Evolutionary conservation across 2,329 filamentous ascomycete genomes (phyloP), one percentile per base, ranked within the genome.

Genomic region (Beauveria varroae): DNA sequence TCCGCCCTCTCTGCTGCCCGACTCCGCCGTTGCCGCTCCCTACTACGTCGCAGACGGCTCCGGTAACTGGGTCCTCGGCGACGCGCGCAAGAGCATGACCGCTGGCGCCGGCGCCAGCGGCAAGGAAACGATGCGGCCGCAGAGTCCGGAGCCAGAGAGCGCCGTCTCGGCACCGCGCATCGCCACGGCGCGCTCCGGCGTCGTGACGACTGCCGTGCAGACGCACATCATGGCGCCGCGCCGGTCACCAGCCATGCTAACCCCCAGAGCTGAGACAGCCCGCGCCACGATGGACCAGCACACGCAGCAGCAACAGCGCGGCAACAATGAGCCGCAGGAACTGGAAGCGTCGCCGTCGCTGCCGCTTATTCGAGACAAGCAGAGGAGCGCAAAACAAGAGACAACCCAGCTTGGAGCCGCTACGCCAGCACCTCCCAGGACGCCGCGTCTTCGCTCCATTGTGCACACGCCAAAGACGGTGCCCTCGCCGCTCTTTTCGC

Each of bases 21-120:
- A 44, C 37, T 55, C 49, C 76, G 22, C 77, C 79, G 1, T 75
- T 50, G 46, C 46, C 4, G 18, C 57, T 3, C 37, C 57, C n/a
- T 60, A 60, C 12, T 84, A 82, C 64, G 75, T 82, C 52, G 76
- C 80, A 40, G 81, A 84, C 66, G 78, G 75, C 67, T 74, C 75
- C 64, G 79, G 81, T 1, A 83, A 84, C 66, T 84, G 81, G 81
- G 74, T 81, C 18, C 72, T 82, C 8, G 75, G 75, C 41, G 77
- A 77, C 62, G 65, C 72, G 5, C 26, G 10, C 34, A 70, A 70
- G 49, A 70, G 70, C 41, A 65, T 37, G 34, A 14, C 67, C 20
- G 65, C 66, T 41, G 64, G 49, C 49, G 49, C 49, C 26, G 49
- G 26, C 16, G 22, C 44, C 14, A 67, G 54, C 28, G 10, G 16